phyloP scores from a whole-genome alignment of 2,329 filamentous ascomycete species.

The Arthroderma uncinatum region DNA sequence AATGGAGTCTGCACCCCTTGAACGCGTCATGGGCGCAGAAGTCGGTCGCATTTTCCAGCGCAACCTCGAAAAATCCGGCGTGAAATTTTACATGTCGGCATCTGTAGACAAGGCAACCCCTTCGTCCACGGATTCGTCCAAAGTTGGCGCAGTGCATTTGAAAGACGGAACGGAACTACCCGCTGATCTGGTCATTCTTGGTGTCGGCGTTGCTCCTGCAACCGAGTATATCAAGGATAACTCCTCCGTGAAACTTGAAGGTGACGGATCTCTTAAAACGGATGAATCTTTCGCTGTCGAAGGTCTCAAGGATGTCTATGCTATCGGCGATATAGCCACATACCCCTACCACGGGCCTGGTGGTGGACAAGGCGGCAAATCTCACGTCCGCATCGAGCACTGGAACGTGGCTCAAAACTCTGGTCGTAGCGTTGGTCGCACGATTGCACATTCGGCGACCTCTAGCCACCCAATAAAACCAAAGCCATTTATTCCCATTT shows the following conservation, averaged over 20 bases:
- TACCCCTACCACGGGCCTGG: slow-evolving; percentile 91
- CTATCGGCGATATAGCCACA: slow-evolving; percentile 87
- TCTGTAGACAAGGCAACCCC: slow-evolving; percentile 73
- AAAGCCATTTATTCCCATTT: slow-evolving; percentile 77
- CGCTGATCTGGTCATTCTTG: slow-evolving; percentile 83
- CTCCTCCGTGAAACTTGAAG: slow-evolving; percentile 55
- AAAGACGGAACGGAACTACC: slow-evolving; percentile 76
- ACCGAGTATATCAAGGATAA: slow-evolving; percentile 74
- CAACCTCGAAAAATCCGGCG: slow-evolving; percentile 68
- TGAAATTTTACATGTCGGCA: slow-evolving; percentile 77
- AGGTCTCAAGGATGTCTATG: slow-evolving; percentile 73
- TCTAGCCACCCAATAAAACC: slow-evolving; percentile 38
- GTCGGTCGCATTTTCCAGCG: slow-evolving; percentile 73
- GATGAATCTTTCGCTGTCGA: slow-evolving; percentile 68
- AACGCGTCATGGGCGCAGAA: slow-evolving; percentile 70
- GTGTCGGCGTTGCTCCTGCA: slow-evolving; percentile 76
- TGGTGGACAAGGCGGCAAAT: slow-evolving; percentile 48
- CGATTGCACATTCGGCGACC: slow-evolving; percentile 51
- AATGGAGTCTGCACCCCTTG: slow-evolving; percentile 75
- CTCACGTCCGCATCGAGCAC: slow-evolving; percentile 76
- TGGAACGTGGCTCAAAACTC: slow-evolving; percentile 97
- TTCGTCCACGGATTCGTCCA: slow-evolving; percentile 53
- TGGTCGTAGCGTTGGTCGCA: slow-evolving; percentile 65
- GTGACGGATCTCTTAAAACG: slow-evolving; percentile 75
- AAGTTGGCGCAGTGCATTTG: slow-evolving; percentile 68